Base-by-base conservation (phyloP, 495 filamentous ascomycete genomes). In the Annulohypoxylon nitens region DNA sequence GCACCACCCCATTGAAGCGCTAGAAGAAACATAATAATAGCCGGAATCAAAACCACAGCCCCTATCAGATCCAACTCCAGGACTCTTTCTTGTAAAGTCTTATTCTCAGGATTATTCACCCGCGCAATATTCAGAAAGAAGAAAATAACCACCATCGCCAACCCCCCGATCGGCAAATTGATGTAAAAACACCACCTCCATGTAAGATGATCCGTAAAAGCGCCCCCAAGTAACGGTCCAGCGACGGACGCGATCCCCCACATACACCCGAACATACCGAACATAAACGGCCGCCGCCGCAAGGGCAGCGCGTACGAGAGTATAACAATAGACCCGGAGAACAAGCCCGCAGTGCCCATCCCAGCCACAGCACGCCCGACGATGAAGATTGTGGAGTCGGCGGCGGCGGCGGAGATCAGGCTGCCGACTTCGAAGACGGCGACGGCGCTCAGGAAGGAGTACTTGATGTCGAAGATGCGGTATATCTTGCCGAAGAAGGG, bases 291-390 rank as follows among this genome's bases (percentile, higher is more conserved):
- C 2, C 94, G 85, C 61, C 90, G 87, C 4, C 79, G 81, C 0
- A 97, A 83, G 0, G 94, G 93, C 0, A 97, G 90, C 20, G 89
- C 90, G 74, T 92, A 87, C 36, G 89, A 87, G 18, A 97, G 85
- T 76, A 97, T 96, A 68, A 95, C 86, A 50, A 97, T 86, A 2
- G 91, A 90, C 4, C 95, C 95, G 2, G 91, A 91, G 78, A 94
- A 96, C 61, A 97, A 88, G 41, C 93, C 95, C 0, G 95, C 92
- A 3, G 88, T 86, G 18, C 94, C 95, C n/a, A 97, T 69, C 23
- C 95, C 95, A 20, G 94, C 92, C 51, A 97, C 84, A 11, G 95
- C 94, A 30, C 95, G 90, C 10, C 95, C 95, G 64, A 95, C 79
- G 70, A 97, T 97, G 34, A 98, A 84, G 3, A 88, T 88, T 0